Evolutionary conservation across 2,329 filamentous ascomycete species (phyloP).

Genomic region (Paraconiothyrium brasiliense): DNA sequence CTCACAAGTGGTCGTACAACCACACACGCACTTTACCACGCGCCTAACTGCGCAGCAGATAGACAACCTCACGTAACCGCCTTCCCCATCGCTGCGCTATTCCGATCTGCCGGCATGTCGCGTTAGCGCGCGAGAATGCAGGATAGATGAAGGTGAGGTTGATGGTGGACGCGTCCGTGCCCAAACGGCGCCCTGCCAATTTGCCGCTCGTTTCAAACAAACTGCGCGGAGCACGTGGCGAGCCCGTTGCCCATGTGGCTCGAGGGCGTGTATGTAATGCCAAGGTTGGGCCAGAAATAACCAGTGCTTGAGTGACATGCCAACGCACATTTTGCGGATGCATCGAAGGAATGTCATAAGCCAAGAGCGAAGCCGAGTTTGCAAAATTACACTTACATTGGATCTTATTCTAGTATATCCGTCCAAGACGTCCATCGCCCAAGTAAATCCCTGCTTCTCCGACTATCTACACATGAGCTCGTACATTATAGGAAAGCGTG

Average conservation of each 20-base stretch:
- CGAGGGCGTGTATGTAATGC: neutral
- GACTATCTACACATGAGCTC: neutral
- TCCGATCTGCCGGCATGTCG: neutral
- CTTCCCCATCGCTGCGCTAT: neutral
- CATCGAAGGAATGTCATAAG: too few species aligned
- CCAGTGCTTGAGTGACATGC: neutral
- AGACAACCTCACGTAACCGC: neutral
- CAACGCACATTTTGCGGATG: too few species aligned
- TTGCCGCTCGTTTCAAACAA: slow-evolving; percentile 11
- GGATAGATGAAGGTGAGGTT: neutral
- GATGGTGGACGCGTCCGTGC: neutral
- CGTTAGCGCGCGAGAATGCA: slow-evolving; percentile 2
- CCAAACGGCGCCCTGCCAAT: slow-evolving; percentile 1
- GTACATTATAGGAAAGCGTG: neutral
- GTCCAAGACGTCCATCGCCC: neutral
- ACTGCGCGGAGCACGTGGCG: neutral
- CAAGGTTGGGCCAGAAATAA: neutral
- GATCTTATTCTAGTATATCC: neutral
- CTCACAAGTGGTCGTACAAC: neutral
- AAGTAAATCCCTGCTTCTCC: too few species aligned
- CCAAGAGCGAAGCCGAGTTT: neutral
- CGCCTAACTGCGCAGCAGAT: neutral
- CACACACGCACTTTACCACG: neutral
- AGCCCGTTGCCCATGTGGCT: neutral
- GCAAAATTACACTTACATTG: neutral